Evolutionary conservation across 768 basidiomycete genomes (phyloP), one percentile per base, ranked within the genome.

Genomic region (Cubamyces sp.): DNA sequence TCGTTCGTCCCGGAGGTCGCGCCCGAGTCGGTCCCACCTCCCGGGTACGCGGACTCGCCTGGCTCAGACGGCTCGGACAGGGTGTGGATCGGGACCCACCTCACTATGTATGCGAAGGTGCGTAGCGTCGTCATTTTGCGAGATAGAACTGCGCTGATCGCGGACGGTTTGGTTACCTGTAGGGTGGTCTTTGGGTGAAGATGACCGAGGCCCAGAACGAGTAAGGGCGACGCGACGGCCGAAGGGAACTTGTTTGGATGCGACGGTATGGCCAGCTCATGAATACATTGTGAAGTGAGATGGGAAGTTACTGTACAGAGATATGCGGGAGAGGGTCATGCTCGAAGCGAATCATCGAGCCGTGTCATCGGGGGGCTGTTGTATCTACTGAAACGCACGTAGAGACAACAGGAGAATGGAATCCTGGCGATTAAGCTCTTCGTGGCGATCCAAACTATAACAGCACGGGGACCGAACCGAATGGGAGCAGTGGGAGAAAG

Each of bases 141-240:
- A 26, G 5, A 40, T 34, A 43, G 28, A 18, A 12, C 41, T 5
- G 26, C 45, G 42, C 40, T 19, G 18, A 19, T 18, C 30, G 40
- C 45, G 14, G 42, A n/a, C 39, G 26, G 47, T 54, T 9, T 15
- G 21, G 7, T 18, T 50, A 34, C 4, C 34, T 34, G 34, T 42
- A 81, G 80, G 80, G 79, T 1, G 81, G 82, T 12, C 62, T 82
- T 21, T 82, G 82, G 81, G 74, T 80, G 30, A 78, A 70, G 57
- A 79, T 81, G 81, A 69, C 67, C 19, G 68, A 73, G 46, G 69
- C 64, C 4, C 54, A 23, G 18, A 9, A 50, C 1, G 60, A 60
- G n/a, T 50, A 52, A 40, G 30, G 37, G 53, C 7, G 4, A 9
- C 9, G 21, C 25, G 25, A 11, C 19, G 37, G 26, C 14, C 26